A percentile compares a stretch with the other conserved stretches of the same genome.
Conservation (phyloP, 192 early-diverging fungal species). For the Coemansia sp. region DNA sequence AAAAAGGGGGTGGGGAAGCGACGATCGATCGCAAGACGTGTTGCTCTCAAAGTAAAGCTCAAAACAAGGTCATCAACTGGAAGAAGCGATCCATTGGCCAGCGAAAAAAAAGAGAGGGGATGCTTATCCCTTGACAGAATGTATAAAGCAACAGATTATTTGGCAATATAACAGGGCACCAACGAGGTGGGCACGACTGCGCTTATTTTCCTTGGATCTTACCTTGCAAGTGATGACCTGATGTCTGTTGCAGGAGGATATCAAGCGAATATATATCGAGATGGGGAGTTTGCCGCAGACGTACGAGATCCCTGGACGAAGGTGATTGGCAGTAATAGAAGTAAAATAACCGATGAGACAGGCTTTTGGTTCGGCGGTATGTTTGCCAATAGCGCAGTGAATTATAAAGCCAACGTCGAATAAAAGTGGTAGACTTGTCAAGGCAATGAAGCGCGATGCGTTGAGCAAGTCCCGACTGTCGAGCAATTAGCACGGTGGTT, state of each 20-base stretch:
- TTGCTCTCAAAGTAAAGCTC: neutral
- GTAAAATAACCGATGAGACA: neutral
- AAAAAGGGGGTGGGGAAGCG: neutral
- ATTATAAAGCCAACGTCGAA: too few relatives aligned
- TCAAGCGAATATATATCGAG: neutral
- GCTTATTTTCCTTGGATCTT: neutral
- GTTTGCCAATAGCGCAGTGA: neutral
- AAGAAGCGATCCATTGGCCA: neutral
- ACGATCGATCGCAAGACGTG: slow-evolving; percentile 4
- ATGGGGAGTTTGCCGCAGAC: neutral
- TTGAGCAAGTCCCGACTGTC: neutral
- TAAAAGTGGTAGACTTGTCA: too few relatives aligned
- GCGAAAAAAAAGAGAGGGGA: neutral
- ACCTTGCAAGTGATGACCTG: neutral
- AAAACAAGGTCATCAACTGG: neutral
- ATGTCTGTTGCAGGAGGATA: neutral
- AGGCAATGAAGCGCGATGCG: neutral
- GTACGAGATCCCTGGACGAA: neutral
- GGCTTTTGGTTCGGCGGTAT: neutral
- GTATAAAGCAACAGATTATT: too few relatives aligned
- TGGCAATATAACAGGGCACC: too few relatives aligned
- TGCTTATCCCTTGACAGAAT: too few relatives aligned
- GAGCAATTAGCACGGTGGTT: neutral
- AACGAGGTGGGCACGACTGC: neutral
- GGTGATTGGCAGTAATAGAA: neutral